Conservation (phyloP, 192 early-diverging fungal genomes). For the Chytriomyces confervae region DNA sequence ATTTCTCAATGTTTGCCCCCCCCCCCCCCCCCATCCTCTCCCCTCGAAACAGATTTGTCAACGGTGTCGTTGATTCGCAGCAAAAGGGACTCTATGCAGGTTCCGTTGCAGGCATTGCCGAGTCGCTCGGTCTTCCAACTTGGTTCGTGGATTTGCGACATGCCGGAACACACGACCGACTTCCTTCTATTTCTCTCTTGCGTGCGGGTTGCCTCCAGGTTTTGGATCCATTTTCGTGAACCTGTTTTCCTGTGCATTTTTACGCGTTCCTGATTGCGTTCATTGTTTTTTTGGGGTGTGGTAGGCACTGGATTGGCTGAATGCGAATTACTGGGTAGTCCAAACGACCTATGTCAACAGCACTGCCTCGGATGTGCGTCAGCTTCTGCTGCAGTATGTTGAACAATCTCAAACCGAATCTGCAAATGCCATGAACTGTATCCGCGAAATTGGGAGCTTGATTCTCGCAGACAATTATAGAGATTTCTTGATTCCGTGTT, state of each 20-base stretch:
- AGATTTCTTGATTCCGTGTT: conserved; percentile 44
- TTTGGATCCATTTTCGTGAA: not conserved
- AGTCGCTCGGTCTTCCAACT: conserved; percentile 55
- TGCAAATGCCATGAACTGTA: not conserved
- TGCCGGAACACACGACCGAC: conserved; percentile 58
- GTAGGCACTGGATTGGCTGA: conserved; percentile 58
- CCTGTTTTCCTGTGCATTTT: not conserved
- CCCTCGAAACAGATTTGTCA: conserved; percentile 55
- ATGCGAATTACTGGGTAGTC: conserved; percentile 55
- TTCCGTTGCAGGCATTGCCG: conserved; percentile 53
- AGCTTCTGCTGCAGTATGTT: conserved; percentile 5
- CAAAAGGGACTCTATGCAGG: conserved; percentile 58
- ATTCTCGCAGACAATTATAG: conserved; percentile 44
- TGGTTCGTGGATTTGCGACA: conserved; percentile 70
- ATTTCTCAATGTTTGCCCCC: not conserved
- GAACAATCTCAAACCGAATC: not conserved
- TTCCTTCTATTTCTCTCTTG: conserved; percentile 54
- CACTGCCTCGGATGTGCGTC: conserved; percentile 29
- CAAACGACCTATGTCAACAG: conserved; percentile 48
- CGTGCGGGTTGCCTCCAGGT: conserved; percentile 50
- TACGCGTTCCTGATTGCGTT: not conserved
- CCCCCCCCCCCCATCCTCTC: not conserved
- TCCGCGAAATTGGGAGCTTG: conserved; percentile 35
- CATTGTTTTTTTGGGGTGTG: too few relatives aligned
- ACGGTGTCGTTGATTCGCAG: conserved; percentile 57